Conservation (phyloP, 805 yeast genomes). For the Wickerhamiella azymoides region DNA sequence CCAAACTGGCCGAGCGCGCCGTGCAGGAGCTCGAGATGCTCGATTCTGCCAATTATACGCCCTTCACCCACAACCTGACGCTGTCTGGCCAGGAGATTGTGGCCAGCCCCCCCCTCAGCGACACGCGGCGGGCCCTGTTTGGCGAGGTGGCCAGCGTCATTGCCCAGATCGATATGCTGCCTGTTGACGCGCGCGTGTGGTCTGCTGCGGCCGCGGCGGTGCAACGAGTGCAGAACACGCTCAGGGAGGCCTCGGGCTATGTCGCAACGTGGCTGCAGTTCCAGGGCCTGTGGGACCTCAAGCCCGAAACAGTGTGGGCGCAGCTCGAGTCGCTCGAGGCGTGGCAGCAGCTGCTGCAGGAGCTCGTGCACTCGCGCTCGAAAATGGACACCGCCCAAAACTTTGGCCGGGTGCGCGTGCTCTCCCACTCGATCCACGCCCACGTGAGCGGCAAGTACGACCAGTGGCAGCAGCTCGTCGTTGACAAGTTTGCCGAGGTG, state of each 20-base stretch:
- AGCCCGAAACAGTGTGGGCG: conserved; percentile 29
- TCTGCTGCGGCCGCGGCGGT: background rate
- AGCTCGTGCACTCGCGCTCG: conserved; percentile 31
- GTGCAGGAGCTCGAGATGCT: conserved; percentile 18
- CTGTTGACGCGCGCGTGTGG: background rate
- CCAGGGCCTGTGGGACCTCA: conserved; percentile 47
- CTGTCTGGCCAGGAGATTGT: conserved; percentile 21
- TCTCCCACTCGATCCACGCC: conserved; percentile 40
- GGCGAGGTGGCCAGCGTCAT: conserved; percentile 9
- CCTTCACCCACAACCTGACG: conserved; percentile 20
- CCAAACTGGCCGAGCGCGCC: conserved; percentile 15
- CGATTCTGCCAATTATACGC: too few species aligned
- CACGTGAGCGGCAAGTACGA: conserved; percentile 42
- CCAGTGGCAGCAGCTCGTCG: conserved; percentile 38
- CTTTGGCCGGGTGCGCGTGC: conserved; percentile 33
- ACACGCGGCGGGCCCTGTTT: conserved; percentile 16
- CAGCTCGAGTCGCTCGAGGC: conserved; percentile 25
- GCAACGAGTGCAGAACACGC: background rate
- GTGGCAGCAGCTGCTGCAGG: conserved; percentile 39
- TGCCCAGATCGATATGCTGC: background rate
- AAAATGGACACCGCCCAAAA: conserved; percentile 36
- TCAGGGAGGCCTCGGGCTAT: conserved; percentile 24
- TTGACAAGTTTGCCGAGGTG: conserved; percentile 29
- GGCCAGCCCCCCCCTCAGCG: conserved; percentile 20
- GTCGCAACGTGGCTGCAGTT: conserved; percentile 39